Conservation (phyloP, 768 basidiomycete species). For the Mycena kentingensis region DNA sequence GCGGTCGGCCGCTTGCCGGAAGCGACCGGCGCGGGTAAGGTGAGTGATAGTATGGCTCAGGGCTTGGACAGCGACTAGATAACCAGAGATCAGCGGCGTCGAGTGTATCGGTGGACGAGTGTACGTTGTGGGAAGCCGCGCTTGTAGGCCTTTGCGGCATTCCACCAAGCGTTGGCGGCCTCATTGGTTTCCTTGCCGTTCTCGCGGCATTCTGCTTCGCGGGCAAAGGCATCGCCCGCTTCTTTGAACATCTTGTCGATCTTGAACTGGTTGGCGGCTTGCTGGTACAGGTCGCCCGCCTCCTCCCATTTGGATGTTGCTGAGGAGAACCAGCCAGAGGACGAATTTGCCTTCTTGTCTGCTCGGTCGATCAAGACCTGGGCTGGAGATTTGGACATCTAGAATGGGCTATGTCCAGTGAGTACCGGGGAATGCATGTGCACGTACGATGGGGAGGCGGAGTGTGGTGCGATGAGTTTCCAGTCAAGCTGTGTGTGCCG, state of each 20-base stretch:
- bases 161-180: slow-evolving; percentile 99
- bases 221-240: slow-evolving; percentile 88
- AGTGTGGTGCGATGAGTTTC: too few species aligned
- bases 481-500: too few species aligned
- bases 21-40: slow-evolving; percentile 82
- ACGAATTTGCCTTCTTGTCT: slow-evolving; percentile 87
- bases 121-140: slow-evolving; percentile 80
- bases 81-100: slow-evolving; percentile 14
- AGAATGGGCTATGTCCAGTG: slow-evolving; percentile 54
- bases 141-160: slow-evolving; percentile 96
- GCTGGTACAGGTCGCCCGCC: slow-evolving; percentile 92
- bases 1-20: slow-evolving; percentile 96
- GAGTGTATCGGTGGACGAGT: slow-evolving; percentile 28
- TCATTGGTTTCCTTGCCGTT: slow-evolving; percentile 86
- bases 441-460: too few species aligned
- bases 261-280: slow-evolving; percentile 92
- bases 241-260: slow-evolving; percentile 91
- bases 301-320: slow-evolving; percentile 87
- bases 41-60: slow-evolving; percentile 82
- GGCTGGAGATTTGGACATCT: slow-evolving; percentile 67
- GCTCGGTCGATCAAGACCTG: slow-evolving; percentile 81
- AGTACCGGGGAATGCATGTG: slow-evolving; percentile 19
- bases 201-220: slow-evolving; percentile 94
- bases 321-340: slow-evolving; percentile 87
- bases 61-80: slow-evolving; percentile 84